Conservation (phyloP, 1,284 basidiomycete species). For the Malassezia brasiliensis region DNA sequence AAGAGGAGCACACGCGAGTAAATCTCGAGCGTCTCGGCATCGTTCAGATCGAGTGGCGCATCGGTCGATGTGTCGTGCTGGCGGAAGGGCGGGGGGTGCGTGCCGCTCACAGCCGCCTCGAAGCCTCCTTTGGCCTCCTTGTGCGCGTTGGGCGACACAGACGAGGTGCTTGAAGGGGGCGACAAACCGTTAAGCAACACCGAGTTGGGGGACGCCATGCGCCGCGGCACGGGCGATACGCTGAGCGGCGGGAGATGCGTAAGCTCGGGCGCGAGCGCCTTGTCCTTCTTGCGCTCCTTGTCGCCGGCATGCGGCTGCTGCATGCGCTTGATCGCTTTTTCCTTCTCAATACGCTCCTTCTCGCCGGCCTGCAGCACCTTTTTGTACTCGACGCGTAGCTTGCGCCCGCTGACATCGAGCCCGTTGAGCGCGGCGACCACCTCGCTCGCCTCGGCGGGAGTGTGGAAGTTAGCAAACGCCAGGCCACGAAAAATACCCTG, state of each 20-base stretch:
- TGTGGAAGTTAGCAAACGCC: conserved; percentile 96
- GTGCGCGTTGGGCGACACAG: neutral
- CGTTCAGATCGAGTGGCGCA: conserved; percentile 71
- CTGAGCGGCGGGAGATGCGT: neutral
- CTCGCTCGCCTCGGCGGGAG: conserved; percentile 78
- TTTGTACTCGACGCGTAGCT: conserved; percentile 97
- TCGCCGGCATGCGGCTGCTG: conserved; percentile 51
- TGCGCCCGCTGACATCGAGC: conserved; percentile 85
- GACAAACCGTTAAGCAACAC: neutral
- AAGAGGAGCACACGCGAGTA: conserved; percentile 93
- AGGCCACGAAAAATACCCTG: conserved; percentile 81
- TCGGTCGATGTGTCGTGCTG: conserved; percentile 50
- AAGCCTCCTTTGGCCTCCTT: neutral
- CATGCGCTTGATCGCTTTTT: conserved; percentile 97
- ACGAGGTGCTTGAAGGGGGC: neutral
- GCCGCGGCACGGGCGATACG: neutral
- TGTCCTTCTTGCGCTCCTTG: conserved; percentile 26
- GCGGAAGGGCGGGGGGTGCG: neutral
- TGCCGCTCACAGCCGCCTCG: neutral
- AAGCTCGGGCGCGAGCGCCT: neutral
- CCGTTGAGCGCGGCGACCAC: conserved; percentile 91
- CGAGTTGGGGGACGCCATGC: neutral
- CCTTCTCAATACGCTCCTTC: conserved; percentile 96
- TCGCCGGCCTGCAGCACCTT: conserved; percentile 97
- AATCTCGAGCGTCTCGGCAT: conserved; percentile 87